phyloP scores from a whole-genome alignment of 1,139 yeast genomes.

The Hyphopichia buzzinii region DNA sequence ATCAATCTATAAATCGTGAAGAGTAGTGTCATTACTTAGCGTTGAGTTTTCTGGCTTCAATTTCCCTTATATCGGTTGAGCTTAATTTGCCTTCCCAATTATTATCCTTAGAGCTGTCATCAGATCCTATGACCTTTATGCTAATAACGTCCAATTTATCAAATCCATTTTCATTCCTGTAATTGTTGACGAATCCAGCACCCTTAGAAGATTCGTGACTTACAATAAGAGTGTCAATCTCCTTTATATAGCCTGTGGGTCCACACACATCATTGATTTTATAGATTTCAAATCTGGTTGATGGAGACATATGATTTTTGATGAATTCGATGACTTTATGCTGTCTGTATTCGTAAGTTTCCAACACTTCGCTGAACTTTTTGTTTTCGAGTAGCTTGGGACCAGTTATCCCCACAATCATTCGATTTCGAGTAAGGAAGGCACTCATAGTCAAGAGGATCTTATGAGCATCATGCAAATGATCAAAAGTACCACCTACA shows the following conservation, averaged over 20 bases:
- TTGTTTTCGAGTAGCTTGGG: constrained; percentile 72
- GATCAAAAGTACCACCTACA: constrained; percentile 97
- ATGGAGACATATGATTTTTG: constrained; percentile 38
- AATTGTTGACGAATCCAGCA: constrained; percentile 66
- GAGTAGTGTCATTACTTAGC: neutral
- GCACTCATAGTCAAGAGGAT: constrained; percentile 73
- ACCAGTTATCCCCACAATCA: constrained; percentile 86
- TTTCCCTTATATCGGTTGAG: constrained; percentile 58
- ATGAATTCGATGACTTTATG: constrained; percentile 49
- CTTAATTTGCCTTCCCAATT: constrained; percentile 74
- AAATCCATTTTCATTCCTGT: constrained; percentile 58
- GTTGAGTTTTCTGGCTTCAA: constrained; percentile 1
- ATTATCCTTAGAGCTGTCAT: constrained; percentile 43
- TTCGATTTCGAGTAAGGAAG: constrained; percentile 49
- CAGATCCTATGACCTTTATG: constrained; percentile 68
- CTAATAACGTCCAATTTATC: constrained; percentile 51
- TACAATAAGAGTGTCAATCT: constrained; percentile 76
- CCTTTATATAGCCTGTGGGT: constrained; percentile 79
- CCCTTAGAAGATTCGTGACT: constrained; percentile 81
- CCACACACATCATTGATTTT: constrained; percentile 88
- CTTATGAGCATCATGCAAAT: constrained; percentile 93
- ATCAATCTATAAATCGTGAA: too few relatives aligned
- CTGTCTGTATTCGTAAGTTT: constrained; percentile 55
- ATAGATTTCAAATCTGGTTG: constrained; percentile 34
- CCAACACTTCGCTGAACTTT: constrained; percentile 64